Conservation (phyloP, 2,329 filamentous ascomycete genomes). For the Sarocladium brachiariae region DNA sequence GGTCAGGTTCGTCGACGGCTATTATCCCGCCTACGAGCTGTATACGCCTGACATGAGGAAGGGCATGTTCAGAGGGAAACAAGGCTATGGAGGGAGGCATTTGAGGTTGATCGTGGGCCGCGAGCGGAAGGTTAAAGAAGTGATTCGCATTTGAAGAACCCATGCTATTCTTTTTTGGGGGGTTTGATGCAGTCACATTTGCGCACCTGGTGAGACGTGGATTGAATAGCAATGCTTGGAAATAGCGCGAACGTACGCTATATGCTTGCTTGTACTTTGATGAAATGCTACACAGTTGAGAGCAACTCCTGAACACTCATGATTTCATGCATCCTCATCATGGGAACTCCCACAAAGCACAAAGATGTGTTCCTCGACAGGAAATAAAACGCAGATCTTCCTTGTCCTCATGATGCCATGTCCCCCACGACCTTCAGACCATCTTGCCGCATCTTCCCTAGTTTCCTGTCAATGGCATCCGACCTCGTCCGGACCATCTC, state of each 20-base stretch:
- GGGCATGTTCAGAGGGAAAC: constrained; percentile 51
- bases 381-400: not conserved
- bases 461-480: constrained; percentile 47
- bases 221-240: too few relatives aligned
- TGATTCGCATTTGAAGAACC: constrained; percentile 37
- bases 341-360: not conserved
- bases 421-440: constrained; percentile 49
- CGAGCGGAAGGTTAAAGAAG: constrained; percentile 53
- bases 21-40: constrained; percentile 68
- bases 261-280: too few relatives aligned
- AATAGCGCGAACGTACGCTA: too few relatives aligned
- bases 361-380: not conserved
- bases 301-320: not conserved
- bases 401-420: not conserved
- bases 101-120: constrained; percentile 55
- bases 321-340: not conserved
- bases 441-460: constrained; percentile 48
- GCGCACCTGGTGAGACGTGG: too few relatives aligned
- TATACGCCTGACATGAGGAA: constrained; percentile 53
- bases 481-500: constrained; percentile 46
- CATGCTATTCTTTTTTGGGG: too few relatives aligned
- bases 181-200: too few relatives aligned
- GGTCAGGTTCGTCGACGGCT: constrained; percentile 60
- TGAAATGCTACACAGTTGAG: not conserved
- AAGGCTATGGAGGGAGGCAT: constrained; percentile 23